Evolutionary conservation across 345 rosid genomes (phyloP), one percentile per base, ranked within the genome.

Genomic region (Erodium maritimum): DNA sequence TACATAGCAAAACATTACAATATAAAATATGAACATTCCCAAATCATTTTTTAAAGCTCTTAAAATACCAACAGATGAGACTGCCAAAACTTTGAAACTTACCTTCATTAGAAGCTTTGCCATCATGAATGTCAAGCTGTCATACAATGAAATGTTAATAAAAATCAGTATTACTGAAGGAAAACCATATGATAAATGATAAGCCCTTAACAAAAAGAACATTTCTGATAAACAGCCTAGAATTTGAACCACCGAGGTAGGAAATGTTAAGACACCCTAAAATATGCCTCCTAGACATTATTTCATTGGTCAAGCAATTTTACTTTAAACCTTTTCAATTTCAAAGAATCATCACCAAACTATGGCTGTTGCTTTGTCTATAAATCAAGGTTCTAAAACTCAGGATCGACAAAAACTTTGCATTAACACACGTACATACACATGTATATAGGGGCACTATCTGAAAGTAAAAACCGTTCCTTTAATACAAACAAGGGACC

Each of bases 111-210:
- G 82, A 61, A 59, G 83, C 88, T 75, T 91, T 83, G 34, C 95
- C 98, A 42, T 91, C 96, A 33, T 86, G 71, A 23, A 80, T 50
- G 61, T 91, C 96, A 52, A 91, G 86, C 98, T 91, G 93, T 68
- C 51, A 58, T 71, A 50, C 64, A 50, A 33, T 45, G 56, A 65
- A 21, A 42, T 8, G 21, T 64, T 50, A 63, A 59, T 8, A 21
- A 23, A 21, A 23, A 18, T 60, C n/a, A 52, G 11, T 52, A 50
- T 45, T 22, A 21, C 10, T 25, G 23, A 60, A 20, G 17, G 24
- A 20, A 18, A 23, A 50, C 16, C 54, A 45, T 45, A 17, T 20
- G 24, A 23, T 20, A 57, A 29, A 48, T 19, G 21, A 29, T 29
- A 57, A 57, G 13, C 23, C 25, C n/a, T n/a, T n/a, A 19, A 42